Evolutionary conservation across 208 protist genomes (phyloP).

Genomic region (Acanthamoeba royreba): DNA sequence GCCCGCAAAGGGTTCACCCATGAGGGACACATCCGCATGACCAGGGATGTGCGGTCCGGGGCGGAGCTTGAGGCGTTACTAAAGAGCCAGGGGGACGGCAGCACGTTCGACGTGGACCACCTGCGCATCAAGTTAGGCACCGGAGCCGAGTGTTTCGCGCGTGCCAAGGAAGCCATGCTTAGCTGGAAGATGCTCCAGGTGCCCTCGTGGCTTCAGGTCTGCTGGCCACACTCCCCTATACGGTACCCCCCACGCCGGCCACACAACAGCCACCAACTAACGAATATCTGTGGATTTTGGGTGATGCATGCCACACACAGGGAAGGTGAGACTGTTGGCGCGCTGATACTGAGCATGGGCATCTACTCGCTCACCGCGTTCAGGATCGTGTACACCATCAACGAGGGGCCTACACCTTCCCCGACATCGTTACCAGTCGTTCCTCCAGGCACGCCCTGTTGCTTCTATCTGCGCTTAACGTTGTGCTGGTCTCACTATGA

Average conservation of each 20-base stretch:
- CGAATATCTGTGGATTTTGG: too few relatives aligned
- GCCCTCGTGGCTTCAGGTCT: not conserved
- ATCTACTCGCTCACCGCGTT: not conserved
- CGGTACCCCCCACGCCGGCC: too few relatives aligned
- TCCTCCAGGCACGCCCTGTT: too few relatives aligned
- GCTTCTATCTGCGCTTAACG: too few relatives aligned
- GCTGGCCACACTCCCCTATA: not conserved
- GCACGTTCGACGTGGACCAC: not conserved
- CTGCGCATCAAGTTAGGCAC: not conserved
- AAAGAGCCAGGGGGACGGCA: not conserved
- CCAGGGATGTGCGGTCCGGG: not conserved
- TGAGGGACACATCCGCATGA: not conserved
- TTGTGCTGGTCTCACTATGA: too few relatives aligned
- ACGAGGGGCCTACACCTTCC: not conserved
- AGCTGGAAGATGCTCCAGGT: constrained; percentile 24
- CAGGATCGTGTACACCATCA: not conserved
- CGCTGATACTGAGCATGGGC: not conserved
- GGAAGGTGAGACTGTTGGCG: not conserved
- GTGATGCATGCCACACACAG: too few relatives aligned
- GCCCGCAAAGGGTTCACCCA: not conserved
- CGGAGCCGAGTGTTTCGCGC: not conserved
- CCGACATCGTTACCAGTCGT: too few relatives aligned
- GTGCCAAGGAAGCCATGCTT: not conserved
- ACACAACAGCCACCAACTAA: too few relatives aligned
- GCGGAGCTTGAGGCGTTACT: not conserved